Evolutionary conservation across 192 early-diverging fungal species (phyloP).

Genomic region (Spinellus fusiger): DNA sequence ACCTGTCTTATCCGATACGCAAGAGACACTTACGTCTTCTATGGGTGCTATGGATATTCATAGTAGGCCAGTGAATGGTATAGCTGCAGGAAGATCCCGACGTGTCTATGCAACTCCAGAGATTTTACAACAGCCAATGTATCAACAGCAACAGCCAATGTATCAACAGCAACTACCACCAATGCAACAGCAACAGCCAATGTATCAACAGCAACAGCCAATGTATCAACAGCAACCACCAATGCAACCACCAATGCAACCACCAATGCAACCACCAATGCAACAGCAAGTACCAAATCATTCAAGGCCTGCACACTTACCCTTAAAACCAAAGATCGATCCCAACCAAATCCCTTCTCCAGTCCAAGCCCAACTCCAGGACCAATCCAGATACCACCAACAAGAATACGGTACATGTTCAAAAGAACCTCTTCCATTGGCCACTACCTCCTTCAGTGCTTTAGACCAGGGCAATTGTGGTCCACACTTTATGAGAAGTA

Average conservation of each 20-base stretch:
- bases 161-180: not conserved
- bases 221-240: not conserved
- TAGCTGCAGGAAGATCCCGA: not conserved
- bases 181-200: not conserved
- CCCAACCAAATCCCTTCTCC: constrained; percentile 94
- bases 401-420: constrained; percentile 69
- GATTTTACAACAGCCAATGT: not conserved
- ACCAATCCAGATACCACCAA: constrained; percentile 65
- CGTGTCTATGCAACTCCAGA: not conserved
- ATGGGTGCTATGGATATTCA: no score
- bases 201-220: not conserved
- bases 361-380: constrained; percentile 71
- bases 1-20: no score
- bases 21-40: not conserved
- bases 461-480: constrained; percentile 93
- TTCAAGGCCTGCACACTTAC: not conserved
- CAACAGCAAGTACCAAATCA: not conserved
- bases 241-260: not conserved
- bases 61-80: no score
- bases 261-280: not conserved
- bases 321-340: constrained; percentile 69
- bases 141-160: not conserved
- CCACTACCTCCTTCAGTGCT: constrained; percentile 70
- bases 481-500: constrained; percentile 87
- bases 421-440: constrained; percentile 68